Evolutionary conservation across 495 filamentous ascomycete genomes (phyloP), one percentile per base, ranked within the genome.

Genomic region (Xylaria sp.): DNA sequence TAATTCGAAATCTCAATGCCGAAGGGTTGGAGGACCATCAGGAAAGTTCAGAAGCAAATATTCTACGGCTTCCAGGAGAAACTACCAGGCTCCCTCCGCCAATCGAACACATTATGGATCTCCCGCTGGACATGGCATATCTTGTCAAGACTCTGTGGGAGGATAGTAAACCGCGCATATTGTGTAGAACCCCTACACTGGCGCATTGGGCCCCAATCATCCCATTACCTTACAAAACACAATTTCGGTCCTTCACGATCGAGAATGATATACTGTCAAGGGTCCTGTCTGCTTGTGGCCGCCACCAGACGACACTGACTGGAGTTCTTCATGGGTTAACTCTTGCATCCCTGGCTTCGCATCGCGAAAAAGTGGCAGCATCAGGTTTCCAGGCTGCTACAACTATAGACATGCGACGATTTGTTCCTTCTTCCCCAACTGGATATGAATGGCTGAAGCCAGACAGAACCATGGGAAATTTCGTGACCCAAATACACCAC

Each of bases 311-410:
- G 5, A 80, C 76, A 0, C 31, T 78, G 19, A 78, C 78, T 2
- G 74, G 76, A 24, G 70, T 80, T 50, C 35, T 80, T 2, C 70
- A 78, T n/a, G 76, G 41, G 1, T 48, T 78, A 0, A 62, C 64
- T 7, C 43, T 71, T 24, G n/a, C 66, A 1, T 71, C 74, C 1
- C 55, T 80, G 17, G 46, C 76, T 8, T 62, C 43, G 11, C 73
- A 40, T 24, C 29, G 78, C 9, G 69, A 68, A 9, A 24, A 59
- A 21, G 72, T 62, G 29, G 52, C 11, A 2, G 69, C 69, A 5
- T 0, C 58, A 2, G 69, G 44, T 14, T 74, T 74, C 19, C 31
- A 31, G 33, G 58, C 40, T 41, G 26, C 14, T 1, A 74, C 72
- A 5, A 43, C 58, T 11, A 46, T 74, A 29, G 37, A 74, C 57